Percentiles rank a stretch among this genome's conserved stretches.
These are phyloP conservation scores for Russula sp. DNA, from an alignment of 768 basidiomycete genomes.

Conservation along the genomic window DNA sequence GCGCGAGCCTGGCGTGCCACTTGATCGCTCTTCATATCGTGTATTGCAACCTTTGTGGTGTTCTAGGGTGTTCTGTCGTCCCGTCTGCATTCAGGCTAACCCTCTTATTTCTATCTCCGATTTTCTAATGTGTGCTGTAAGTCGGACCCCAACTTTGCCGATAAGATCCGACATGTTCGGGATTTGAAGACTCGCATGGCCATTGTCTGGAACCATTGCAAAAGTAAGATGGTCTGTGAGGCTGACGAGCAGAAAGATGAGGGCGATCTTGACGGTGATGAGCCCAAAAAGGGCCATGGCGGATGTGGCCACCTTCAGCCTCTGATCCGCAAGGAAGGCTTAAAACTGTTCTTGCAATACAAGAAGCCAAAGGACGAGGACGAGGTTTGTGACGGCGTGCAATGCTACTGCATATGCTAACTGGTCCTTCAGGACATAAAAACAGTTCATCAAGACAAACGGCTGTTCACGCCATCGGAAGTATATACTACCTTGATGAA, in stretches of 20 bases:
- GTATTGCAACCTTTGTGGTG: conserved; percentile 24
- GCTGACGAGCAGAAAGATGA: conserved; percentile 86
- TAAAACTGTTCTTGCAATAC: conserved; percentile 92
- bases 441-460: conserved; percentile 74
- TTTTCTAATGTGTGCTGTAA: conserved; percentile 37
- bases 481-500: conserved; percentile 95
- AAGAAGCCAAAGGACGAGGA: conserved; percentile 94
- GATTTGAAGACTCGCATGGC: conserved; percentile 86
- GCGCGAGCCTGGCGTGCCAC: conserved; percentile 54
- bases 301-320: conserved; percentile 95
- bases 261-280: conserved; percentile 59
- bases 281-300: conserved; percentile 88
- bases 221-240: conserved; percentile 84
- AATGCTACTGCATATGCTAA: conserved; percentile 14
- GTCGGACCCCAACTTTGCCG: conserved; percentile 80
- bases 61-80: conserved; percentile 27
- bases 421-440: conserved; percentile 57
- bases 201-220: conserved; percentile 80
- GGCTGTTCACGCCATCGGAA: conserved; percentile 76
- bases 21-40: conserved; percentile 48
- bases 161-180: conserved; percentile 81
- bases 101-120: conserved; percentile 38
- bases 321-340: conserved; percentile 83
- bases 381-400: conserved; percentile 49
- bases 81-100: conserved; percentile 51